Conservation (phyloP, 257 asterid genomes). For the Solanum pennellii region DNA sequence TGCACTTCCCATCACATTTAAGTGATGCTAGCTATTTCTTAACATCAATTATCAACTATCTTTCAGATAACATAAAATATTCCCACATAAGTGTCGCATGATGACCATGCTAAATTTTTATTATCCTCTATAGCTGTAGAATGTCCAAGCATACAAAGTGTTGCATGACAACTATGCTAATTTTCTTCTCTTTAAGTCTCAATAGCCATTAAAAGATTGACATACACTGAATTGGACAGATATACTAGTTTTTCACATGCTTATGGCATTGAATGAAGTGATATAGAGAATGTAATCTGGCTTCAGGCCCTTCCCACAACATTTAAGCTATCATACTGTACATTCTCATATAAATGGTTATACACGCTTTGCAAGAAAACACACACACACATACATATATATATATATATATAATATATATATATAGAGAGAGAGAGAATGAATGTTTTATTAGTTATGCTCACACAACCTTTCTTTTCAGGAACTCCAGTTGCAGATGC, state of each 20-base stretch:
- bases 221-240: background rate
- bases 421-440: background rate
- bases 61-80: background rate
- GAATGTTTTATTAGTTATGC: background rate
- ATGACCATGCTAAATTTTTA: background rate
- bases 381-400: background rate
- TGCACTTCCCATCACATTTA: background rate
- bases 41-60: background rate
- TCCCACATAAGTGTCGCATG: background rate
- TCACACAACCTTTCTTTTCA: slow-evolving; percentile 36
- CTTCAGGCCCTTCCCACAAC: background rate
- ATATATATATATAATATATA: no score
- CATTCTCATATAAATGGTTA: background rate
- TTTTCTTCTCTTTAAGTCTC: background rate
- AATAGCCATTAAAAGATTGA: background rate
- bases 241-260: background rate
- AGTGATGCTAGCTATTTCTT: background rate
- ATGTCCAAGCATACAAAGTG: background rate
- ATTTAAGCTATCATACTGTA: background rate
- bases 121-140: background rate
- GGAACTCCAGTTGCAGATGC: slow-evolving; percentile 23
- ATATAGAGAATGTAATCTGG: background rate
- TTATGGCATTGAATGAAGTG: background rate
- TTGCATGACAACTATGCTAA: background rate
- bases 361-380: background rate